phyloP scores from a whole-genome alignment of 2,329 filamentous ascomycete species.

The Fusarium dlaminii region DNA sequence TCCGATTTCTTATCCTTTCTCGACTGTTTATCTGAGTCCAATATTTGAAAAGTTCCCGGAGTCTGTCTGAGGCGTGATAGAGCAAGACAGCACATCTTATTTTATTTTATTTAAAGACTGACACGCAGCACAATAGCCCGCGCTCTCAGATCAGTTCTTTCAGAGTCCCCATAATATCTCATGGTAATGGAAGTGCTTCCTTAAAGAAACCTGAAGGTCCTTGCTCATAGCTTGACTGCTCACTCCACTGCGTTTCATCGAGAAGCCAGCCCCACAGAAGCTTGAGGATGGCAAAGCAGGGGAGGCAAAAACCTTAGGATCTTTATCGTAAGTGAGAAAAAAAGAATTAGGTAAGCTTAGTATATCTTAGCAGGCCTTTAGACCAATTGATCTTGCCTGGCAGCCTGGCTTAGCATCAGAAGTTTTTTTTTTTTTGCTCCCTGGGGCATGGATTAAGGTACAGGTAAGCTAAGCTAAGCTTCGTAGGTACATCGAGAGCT shows the following conservation, averaged over 20 bases:
- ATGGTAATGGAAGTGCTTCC: not conserved
- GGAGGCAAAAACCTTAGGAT: not conserved
- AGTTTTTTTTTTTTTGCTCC: not conserved
- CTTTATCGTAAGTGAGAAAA: not conserved
- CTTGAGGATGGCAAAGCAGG: not conserved
- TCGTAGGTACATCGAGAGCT: not conserved
- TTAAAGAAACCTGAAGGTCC: not conserved
- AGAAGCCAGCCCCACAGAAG: constrained; percentile 8
- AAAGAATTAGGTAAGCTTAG: not conserved
- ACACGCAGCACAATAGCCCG: not conserved
- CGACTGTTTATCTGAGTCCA: not conserved
- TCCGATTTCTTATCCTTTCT: not conserved
- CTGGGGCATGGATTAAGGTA: not conserved
- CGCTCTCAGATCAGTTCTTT: not conserved
- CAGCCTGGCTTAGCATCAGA: not conserved
- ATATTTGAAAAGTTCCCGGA: no score
- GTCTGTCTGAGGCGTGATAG: not conserved
- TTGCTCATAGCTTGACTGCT: not conserved
- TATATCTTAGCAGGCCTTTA: no score
- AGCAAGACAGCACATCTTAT: no score
- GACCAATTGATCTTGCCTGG: not conserved
- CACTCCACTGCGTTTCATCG: not conserved
- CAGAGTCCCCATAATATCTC: not conserved
- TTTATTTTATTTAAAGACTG: not conserved
- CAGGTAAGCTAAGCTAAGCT: not conserved